Evolutionary conservation across 2,329 filamentous ascomycete genomes (phyloP), one percentile per base, ranked within the genome.

Genomic region (Chaetomium olivaceum): DNA sequence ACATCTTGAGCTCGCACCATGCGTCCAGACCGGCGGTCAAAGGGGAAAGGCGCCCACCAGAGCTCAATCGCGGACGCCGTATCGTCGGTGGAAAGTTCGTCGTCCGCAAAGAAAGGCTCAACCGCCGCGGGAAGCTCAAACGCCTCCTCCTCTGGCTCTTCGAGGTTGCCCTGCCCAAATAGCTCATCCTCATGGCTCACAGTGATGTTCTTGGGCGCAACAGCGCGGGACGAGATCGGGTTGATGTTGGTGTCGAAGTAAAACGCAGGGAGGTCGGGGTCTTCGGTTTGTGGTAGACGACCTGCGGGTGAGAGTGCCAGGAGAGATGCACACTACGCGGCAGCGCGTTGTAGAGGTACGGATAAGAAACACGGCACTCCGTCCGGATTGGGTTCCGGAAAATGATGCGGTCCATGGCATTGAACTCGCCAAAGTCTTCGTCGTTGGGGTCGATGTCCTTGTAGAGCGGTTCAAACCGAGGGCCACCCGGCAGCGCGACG

Each of bases 371-470:
- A 55, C 94, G 89, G 74, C 96, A 97, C 79, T 99, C 95, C 9
- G 94, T 99, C 71, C 94, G 89, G 70, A 98, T 96, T 0, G 94
- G 93, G 56, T 91, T 90, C 70, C 95, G 91, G 84, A 99, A 99
- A 71, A 99, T 99, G 79, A 99, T 99, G 72, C 96, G 92, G 75
- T 99, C 95, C 73, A 99, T 99, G 39, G 95, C 95, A 75, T 99
- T 99, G 84, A 99, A 99, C 78, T 99, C 95, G 78, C 95, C 95
- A 79, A 99, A 99, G 75, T 99, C 95, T 77, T 99, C 95, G 72
- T 98, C 94, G 73, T 99, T 99, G 1, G 95, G 95, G 77, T 99
- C 93, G 67, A 99, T 93, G 73, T 99, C 95, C 80, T 99, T 99
- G 83, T 97, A 99, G 23, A 99, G 78, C 27, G 95, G 95, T 78